Evolutionary conservation across 306 rosid species (phyloP).

Genomic region (Casuarina equisetifolia): DNA sequence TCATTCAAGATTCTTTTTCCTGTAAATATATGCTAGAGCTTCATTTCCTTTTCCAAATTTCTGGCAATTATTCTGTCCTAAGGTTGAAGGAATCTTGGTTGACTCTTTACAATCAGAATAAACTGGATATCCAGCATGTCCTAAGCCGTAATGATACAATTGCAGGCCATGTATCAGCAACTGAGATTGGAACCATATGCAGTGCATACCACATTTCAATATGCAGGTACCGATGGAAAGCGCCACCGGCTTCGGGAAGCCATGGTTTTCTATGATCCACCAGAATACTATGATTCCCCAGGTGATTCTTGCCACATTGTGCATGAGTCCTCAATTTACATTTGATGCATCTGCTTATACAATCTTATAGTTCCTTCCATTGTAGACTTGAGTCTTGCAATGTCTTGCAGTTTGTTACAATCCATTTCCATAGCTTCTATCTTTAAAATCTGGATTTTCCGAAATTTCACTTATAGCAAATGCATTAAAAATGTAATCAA

Average conservation of each 20-base stretch:
- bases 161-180: constrained; percentile 86
- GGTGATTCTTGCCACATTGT: constrained; percentile 40
- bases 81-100: constrained; percentile 19
- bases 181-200: constrained; percentile 89
- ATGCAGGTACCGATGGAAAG: constrained; percentile 92
- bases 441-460: not conserved
- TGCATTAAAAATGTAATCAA: not conserved
- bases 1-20: constrained; percentile 1
- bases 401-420: not conserved
- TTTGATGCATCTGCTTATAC: constrained; percentile 17
- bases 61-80: constrained; percentile 15
- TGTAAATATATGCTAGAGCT: not conserved
- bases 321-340: constrained; percentile 7
- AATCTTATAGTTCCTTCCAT: not conserved
- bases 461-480: not conserved
- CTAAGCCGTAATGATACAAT: constrained; percentile 28
- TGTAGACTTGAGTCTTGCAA: not conserved
- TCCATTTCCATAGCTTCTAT: not conserved
- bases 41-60: constrained; percentile 11
- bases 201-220: constrained; percentile 91
- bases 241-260: constrained; percentile 95
- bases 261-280: constrained; percentile 87
- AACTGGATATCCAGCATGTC: constrained; percentile 11
- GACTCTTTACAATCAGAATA: constrained; percentile 7
- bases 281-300: constrained; percentile 79